phyloP scores from a whole-genome alignment of 106 monocot genomes.

The Vanilla planifolia region DNA sequence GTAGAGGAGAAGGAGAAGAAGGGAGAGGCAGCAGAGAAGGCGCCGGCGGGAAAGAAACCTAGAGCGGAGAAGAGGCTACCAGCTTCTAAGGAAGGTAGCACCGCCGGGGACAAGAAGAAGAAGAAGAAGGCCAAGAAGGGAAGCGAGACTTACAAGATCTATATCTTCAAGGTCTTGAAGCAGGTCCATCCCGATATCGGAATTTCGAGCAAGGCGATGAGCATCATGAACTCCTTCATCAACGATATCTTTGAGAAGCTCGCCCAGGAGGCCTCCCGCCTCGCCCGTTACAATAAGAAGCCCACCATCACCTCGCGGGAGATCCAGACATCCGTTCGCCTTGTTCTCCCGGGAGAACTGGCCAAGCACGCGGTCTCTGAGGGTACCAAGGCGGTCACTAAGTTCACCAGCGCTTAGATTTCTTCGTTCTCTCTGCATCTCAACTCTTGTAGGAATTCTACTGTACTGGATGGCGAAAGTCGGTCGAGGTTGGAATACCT shows the following conservation, averaged over 20 bases:
- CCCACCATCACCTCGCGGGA: conserved; percentile 71
- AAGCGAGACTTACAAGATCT: conserved; percentile 91
- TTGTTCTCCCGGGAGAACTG: conserved; percentile 75
- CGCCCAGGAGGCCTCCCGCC: conserved; percentile 57
- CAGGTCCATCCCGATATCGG: conserved; percentile 98
- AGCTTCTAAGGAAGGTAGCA: conserved; percentile 15
- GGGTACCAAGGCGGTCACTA: conserved; percentile 48
- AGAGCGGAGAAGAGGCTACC: conserved; percentile 34
- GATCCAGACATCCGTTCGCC: conserved; percentile 75
- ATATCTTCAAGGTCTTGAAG: conserved; percentile 98
- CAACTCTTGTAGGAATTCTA: no score
- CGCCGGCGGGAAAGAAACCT: conserved; percentile 34
- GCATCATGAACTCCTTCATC: conserved; percentile 96
- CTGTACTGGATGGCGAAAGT: no score
- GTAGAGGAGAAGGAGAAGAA: conserved; percentile 17
- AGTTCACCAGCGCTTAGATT: conserved; percentile 39
- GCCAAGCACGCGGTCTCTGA: conserved; percentile 70
- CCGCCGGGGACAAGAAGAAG: conserved; percentile 27
- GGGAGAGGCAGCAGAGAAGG: conserved; percentile 11
- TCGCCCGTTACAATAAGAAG: conserved; percentile 80
- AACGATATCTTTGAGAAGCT: conserved; percentile 99
- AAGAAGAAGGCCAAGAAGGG: conserved; percentile 43
- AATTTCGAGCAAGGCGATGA: conserved; percentile 94
- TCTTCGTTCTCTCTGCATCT: no score
- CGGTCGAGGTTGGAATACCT: no score